phyloP scores from a whole-genome alignment of 73 alveolate species.

The Uronychia setigera region DNA sequence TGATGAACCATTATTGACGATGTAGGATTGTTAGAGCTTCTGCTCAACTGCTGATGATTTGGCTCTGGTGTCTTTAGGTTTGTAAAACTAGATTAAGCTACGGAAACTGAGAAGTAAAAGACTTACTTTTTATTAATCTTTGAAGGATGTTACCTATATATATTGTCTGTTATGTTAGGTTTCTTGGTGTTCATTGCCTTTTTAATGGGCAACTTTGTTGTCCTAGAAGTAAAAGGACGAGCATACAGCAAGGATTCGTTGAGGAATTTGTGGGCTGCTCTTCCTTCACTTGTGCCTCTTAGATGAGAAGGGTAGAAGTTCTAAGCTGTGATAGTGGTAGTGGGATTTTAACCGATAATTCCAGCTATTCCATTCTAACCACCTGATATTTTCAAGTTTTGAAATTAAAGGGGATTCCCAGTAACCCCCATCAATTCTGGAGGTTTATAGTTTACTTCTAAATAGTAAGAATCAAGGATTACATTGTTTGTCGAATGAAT shows the following conservation, averaged over 20 bases:
- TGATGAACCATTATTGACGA: too few species aligned
- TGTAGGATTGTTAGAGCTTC: too few species aligned
- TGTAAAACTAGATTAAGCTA: neutral
- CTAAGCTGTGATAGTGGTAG: neutral
- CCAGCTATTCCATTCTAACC: too few species aligned
- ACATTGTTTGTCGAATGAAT: neutral
- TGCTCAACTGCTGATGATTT: neutral
- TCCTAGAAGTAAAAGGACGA: too few species aligned
- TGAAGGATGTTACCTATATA: neutral
- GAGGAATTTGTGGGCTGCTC: constrained; percentile 2
- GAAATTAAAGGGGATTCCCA: neutral
- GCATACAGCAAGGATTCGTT: neutral
- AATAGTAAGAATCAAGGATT: neutral
- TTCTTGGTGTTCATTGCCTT: too few species aligned
- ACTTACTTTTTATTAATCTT: neutral
- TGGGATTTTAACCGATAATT: neutral
- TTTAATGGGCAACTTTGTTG: too few species aligned
- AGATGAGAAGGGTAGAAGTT: neutral
- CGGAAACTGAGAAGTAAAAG: neutral
- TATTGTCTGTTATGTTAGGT: too few species aligned
- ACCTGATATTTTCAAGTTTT: neutral
- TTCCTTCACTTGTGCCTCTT: neutral
- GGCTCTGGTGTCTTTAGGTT: neutral
- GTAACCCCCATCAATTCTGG: neutral
- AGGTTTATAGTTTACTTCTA: too few species aligned